Evolutionary conservation across 2,329 filamentous ascomycete genomes (phyloP), one percentile per base, ranked within the genome.

Genomic region (Stagonosporopsis vannaccii): DNA sequence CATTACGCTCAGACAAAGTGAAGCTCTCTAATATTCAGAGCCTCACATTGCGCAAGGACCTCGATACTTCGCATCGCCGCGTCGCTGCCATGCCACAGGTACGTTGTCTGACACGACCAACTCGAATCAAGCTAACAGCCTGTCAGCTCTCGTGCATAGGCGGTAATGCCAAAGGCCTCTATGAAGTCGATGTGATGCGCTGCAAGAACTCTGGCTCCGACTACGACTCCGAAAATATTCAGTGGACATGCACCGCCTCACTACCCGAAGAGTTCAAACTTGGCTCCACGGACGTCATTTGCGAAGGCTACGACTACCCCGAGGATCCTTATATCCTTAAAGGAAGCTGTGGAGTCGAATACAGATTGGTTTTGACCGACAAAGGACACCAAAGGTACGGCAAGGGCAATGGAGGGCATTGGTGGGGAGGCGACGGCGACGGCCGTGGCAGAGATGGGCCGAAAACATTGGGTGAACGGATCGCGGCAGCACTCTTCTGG

Each of bases 331-430:
- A 92, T 75, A 85, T 98, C n/a, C 79, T 98, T 50, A 92, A 90
- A 69, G 95, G 95, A 20, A 95, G 90, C 75, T 98, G 94, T 77
- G 95, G 90, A 13, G 93, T 97, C 22, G 91, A 97, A 77, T 98
- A 98, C 76, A 83, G 89, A 13, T 77, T 98, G 6, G 75, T 90
- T 0, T 80, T 98, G 48, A 98, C 93, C 1, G 86, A 89, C 11
- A 81, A 83, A 59, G 95, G 95, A 3, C 87, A 93, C 77, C 77
- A 84, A 65, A 85, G 82, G 65, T 93, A 89, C 73, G 90, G 89
- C 44, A 68, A 1, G 73, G 84, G 33, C 69, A 85, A 36, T 78
- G 75, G 48, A 78, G 74, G 63, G n/a, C 44, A 76, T 73, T 39
- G 57, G 44, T 78, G 68, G 40, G 72, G 69, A 23, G 77, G 67